These are phyloP conservation scores for Starmerella powellii DNA, from an alignment of 805 yeast species.

Conservation along the genomic window DNA sequence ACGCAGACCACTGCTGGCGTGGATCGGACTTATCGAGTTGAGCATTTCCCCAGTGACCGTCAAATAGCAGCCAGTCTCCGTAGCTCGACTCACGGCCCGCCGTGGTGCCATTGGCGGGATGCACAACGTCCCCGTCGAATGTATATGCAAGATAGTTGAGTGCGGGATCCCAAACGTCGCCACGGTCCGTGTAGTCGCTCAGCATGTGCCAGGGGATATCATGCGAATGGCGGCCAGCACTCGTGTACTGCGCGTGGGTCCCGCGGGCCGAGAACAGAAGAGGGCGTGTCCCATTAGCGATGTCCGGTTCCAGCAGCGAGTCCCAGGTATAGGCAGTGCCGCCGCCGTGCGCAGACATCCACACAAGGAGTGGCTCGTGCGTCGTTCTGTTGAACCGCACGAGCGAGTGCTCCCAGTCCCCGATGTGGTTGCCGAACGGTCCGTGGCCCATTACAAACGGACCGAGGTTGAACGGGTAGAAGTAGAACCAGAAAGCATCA, in stretches of 20 bases:
- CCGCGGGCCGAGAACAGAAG: slow-evolving; percentile 85
- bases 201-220: slow-evolving; percentile 86
- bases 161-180: slow-evolving; percentile 90
- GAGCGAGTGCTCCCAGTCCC: slow-evolving; percentile 95
- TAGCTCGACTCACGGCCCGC: slow-evolving; percentile 42
- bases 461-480: slow-evolving; percentile 86
- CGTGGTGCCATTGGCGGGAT: slow-evolving; percentile 31
- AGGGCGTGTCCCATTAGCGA: slow-evolving; percentile 40
- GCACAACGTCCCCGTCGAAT: slow-evolving; percentile 47
- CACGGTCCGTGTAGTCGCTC: slow-evolving; percentile 88
- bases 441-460: slow-evolving; percentile 97
- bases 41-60: slow-evolving; percentile 87
- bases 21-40: slow-evolving; percentile 54
- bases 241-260: slow-evolving; percentile 91
- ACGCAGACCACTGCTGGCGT: slow-evolving; percentile 75
- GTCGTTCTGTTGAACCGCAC: slow-evolving; percentile 55
- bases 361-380: slow-evolving; percentile 68
- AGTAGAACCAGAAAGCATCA: slow-evolving; percentile 93
- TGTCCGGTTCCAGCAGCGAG: slow-evolving; percentile 43
- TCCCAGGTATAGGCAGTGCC: slow-evolving; percentile 77
- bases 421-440: slow-evolving; percentile 93
- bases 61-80: slow-evolving; percentile 67
- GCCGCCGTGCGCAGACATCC: slow-evolving; percentile 99
- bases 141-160: slow-evolving; percentile 72
- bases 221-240: slow-evolving; percentile 93